Percentiles rank a stretch among this genome's conserved stretches.
Conservation (phyloP, 176 grass and related monocot species). For the Poa annua region DNA sequence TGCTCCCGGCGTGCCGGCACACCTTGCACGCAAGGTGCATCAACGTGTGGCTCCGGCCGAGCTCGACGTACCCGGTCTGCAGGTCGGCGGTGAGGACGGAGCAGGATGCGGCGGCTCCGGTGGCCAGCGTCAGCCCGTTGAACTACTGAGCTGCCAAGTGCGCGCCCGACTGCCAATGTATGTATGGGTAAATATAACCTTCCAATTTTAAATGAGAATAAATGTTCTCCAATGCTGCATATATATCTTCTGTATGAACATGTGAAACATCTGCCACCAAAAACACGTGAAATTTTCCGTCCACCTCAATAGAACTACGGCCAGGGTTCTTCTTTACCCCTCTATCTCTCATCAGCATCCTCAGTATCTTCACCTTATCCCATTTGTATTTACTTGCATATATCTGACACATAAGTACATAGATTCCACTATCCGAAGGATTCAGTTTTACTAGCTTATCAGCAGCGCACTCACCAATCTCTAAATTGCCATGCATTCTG, state of each 20-base stretch:
- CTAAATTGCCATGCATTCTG: conserved; percentile 64
- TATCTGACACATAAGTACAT: conserved; percentile 68
- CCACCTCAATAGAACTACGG: conserved; percentile 59
- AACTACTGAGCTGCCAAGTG: background rate
- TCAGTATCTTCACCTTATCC: conserved; percentile 60
- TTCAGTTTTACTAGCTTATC: conserved; percentile 56
- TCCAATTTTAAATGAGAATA: conserved; percentile 56
- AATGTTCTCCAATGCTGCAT: conserved; percentile 56
- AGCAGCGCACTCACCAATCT: conserved; percentile 55
- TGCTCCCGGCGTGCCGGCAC: conserved; percentile 62
- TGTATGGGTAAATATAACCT: conserved; percentile 35
- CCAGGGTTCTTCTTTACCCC: conserved; percentile 70
- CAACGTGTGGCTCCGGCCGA: conserved; percentile 56
- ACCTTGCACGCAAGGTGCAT: conserved; percentile 60
- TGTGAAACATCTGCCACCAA: conserved; percentile 54
- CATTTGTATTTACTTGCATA: conserved; percentile 72
- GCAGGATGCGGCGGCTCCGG: background rate
- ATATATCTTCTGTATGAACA: conserved; percentile 58
- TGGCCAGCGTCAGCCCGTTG: background rate
- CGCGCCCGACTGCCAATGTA: too few relatives aligned
- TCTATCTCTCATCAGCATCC: conserved; percentile 64
- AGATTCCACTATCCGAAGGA: conserved; percentile 69
- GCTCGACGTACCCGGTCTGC: conserved; percentile 63
- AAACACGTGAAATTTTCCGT: conserved; percentile 59
- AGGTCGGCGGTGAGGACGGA: conserved; percentile 40